Conservation (phyloP, 352 stramenopile species). For the Blastocystis sp. region DNA sequence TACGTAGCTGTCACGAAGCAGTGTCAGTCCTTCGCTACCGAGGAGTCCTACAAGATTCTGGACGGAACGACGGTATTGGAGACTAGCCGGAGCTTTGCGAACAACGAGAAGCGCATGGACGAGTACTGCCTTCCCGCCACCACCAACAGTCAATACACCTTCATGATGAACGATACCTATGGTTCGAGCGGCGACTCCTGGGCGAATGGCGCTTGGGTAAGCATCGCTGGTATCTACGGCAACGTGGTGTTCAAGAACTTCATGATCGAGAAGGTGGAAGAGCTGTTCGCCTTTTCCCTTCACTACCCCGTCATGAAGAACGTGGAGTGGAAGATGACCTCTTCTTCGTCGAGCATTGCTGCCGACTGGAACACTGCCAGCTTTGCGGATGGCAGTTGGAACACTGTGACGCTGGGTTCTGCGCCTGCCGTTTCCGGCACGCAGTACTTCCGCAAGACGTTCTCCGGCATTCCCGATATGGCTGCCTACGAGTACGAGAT, state of each 20-base stretch:
- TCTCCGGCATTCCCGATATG: conserved; percentile 25
- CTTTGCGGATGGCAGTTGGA: conserved; percentile 1
- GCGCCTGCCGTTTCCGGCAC: not conserved
- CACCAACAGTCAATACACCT: not conserved
- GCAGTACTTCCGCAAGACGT: conserved; percentile 27
- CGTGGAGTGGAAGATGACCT: conserved; percentile 24
- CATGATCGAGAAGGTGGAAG: not conserved
- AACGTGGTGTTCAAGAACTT: conserved; percentile 35
- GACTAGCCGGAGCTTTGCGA: not conserved
- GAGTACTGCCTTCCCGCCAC: not conserved
- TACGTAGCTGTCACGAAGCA: too few relatives aligned
- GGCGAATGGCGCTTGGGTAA: not conserved
- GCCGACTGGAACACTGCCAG: not conserved
- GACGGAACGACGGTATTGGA: not conserved
- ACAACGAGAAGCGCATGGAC: not conserved
- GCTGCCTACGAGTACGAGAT: conserved; percentile 6
- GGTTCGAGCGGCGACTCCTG: not conserved
- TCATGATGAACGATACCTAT: conserved; percentile 12
- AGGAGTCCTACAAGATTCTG: conserved; percentile 2
- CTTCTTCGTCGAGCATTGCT: too few relatives aligned
- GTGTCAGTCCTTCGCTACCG: too few relatives aligned
- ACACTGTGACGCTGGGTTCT: not conserved
- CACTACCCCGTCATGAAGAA: not conserved
- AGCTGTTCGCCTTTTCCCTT: not conserved
- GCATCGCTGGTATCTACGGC: not conserved